These are phyloP conservation scores for Termitomyces sp. DNA, from an alignment of 768 basidiomycete species.

Conservation along the genomic window DNA sequence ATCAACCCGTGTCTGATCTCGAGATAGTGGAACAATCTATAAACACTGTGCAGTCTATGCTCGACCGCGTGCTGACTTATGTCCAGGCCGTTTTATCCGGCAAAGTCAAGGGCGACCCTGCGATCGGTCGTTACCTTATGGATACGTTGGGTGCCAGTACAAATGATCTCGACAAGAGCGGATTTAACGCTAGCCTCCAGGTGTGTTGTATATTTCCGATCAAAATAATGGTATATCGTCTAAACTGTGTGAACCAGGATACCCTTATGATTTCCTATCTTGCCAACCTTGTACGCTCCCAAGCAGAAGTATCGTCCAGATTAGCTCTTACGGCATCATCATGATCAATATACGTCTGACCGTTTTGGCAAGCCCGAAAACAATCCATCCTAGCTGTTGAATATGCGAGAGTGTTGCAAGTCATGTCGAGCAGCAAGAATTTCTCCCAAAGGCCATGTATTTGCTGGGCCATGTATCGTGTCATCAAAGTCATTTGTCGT, in stretches of 20 bases:
- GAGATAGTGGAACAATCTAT: slow-evolving; percentile 75
- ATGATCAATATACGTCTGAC: slow-evolving; percentile 20
- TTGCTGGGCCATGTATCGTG: slow-evolving; percentile 58
- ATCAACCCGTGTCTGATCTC: slow-evolving; percentile 63
- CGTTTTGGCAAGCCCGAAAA: neutral
- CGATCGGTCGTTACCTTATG: slow-evolving; percentile 88
- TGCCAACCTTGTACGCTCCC: slow-evolving; percentile 87
- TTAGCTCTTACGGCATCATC: slow-evolving; percentile 64
- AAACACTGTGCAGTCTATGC: slow-evolving; percentile 62
- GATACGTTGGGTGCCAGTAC: slow-evolving; percentile 74
- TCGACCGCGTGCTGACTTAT: slow-evolving; percentile 82
- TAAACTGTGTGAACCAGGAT: slow-evolving; percentile 45
- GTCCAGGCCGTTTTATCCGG: slow-evolving; percentile 77
- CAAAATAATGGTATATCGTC: slow-evolving; percentile 10
- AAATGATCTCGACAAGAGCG: slow-evolving; percentile 63
- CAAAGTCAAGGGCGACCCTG: slow-evolving; percentile 72
- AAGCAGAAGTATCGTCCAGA: slow-evolving; percentile 88
- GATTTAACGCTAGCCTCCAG: slow-evolving; percentile 75
- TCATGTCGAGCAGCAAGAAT: slow-evolving; percentile 88
- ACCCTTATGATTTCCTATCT: slow-evolving; percentile 94
- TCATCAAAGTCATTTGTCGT: slow-evolving; percentile 30
- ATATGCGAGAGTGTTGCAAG: slow-evolving; percentile 91
- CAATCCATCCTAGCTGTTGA: slow-evolving; percentile 62
- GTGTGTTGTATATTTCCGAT: slow-evolving; percentile 25
- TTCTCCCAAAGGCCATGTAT: slow-evolving; percentile 96